Conservation (phyloP, 495 filamentous ascomycete genomes). For the Platismatia glauca region DNA sequence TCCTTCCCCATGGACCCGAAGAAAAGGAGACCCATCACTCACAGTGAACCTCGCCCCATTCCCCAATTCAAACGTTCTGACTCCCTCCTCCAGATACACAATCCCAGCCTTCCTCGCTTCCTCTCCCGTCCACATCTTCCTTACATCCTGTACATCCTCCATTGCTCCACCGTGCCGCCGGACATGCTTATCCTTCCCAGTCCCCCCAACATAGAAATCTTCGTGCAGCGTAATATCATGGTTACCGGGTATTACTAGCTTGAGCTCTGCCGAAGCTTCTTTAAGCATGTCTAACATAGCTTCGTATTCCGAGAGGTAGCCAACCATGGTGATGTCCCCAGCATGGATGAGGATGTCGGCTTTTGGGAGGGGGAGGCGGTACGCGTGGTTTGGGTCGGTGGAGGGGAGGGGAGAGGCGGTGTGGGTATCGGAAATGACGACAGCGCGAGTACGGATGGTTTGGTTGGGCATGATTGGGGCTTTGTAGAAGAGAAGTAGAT, state of each 20-base stretch:
- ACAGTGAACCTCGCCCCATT: conserved; percentile 54
- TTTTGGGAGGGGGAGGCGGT: conserved; percentile 42
- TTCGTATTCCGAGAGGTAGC: conserved; percentile 46
- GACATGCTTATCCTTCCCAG: conserved; percentile 18
- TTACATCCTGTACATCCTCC: conserved; percentile 28
- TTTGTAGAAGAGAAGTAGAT: background rate
- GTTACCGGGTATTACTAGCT: conserved; percentile 74
- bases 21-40: background rate
- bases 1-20: no score
- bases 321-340: conserved; percentile 62
- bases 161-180: background rate
- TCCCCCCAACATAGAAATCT: conserved; percentile 33
- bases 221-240: conserved; percentile 67
- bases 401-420: conserved; percentile 30
- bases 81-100: conserved; percentile 59
- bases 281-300: conserved; percentile 44
- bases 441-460: conserved; percentile 37
- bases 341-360: conserved; percentile 64
- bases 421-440: conserved; percentile 59
- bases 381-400: conserved; percentile 27
- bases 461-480: background rate
- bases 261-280: conserved; percentile 53
- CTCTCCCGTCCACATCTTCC: conserved; percentile 33
- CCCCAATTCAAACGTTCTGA: conserved; percentile 42
- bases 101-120: conserved; percentile 45